Conservation (phyloP, 306 rosid genomes). For the Begonia fuchsioides region DNA sequence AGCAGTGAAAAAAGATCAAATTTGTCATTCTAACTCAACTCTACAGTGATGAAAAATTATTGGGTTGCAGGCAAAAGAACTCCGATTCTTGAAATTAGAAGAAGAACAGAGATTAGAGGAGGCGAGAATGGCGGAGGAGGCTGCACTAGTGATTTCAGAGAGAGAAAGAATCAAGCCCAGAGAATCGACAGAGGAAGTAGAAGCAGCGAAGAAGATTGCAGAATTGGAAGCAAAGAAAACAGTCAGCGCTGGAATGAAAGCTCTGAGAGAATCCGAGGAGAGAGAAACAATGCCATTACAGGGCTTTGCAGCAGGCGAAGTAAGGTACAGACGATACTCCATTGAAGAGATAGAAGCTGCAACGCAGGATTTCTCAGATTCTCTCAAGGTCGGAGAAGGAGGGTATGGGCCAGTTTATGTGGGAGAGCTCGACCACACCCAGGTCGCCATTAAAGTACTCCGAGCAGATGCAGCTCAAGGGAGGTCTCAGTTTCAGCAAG, state of each 20-base stretch:
- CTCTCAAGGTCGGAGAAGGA: constrained; percentile 72
- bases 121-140: constrained; percentile 33
- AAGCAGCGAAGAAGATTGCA: constrained; percentile 40
- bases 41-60: not conserved
- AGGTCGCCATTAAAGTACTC: constrained; percentile 63
- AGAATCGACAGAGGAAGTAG: constrained; percentile 56
- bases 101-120: constrained; percentile 52
- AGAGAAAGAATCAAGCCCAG: constrained; percentile 43
- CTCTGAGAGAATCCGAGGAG: constrained; percentile 24
- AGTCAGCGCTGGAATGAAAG: constrained; percentile 27
- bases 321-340: constrained; percentile 50
- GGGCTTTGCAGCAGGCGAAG: constrained; percentile 4
- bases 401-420: constrained; percentile 75
- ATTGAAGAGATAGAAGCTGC: constrained; percentile 66
- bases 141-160: constrained; percentile 43
- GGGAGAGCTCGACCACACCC: constrained; percentile 63
- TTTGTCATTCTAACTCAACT: not conserved
- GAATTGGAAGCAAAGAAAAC: constrained; percentile 53
- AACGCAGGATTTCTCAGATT: constrained; percentile 24
- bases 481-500: constrained; percentile 63
- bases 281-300: constrained; percentile 11
- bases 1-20: too few relatives aligned
- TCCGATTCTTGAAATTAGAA: constrained; percentile 56
- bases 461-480: constrained; percentile 78
- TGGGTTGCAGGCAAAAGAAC: constrained; percentile 41